Evolutionary conservation across 202 grass and related monocot genomes (phyloP).

Genomic region (Panicum virgatum): DNA sequence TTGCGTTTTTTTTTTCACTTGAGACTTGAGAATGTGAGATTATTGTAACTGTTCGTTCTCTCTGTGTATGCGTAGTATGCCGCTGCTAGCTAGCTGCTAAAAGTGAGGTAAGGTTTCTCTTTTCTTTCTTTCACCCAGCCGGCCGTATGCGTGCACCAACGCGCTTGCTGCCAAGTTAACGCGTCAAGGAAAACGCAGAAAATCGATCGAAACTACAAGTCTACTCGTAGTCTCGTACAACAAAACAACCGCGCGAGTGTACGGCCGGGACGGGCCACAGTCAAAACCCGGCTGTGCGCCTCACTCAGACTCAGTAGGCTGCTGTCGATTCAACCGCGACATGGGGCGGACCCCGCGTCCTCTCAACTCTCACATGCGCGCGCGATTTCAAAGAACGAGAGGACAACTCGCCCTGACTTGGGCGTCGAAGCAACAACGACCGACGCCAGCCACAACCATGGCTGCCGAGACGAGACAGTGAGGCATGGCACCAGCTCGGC

Average conservation of each 20-base stretch:
- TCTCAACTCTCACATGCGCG: background rate
- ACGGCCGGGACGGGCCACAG: background rate
- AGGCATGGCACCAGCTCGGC: conserved; percentile 18
- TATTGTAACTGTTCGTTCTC: too few relatives aligned
- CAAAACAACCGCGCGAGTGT: background rate
- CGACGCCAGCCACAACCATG: conserved; percentile 45
- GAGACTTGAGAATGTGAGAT: too few relatives aligned
- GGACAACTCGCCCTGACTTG: background rate
- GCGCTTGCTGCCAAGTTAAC: background rate
- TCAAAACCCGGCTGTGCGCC: background rate
- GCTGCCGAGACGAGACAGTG: background rate
- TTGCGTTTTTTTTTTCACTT: background rate
- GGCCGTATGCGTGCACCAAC: too few relatives aligned
- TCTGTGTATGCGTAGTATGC: background rate
- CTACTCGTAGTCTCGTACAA: too few relatives aligned
- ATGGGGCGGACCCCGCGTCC: background rate
- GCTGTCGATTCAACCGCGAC: conserved; percentile 19
- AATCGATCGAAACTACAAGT: background rate
- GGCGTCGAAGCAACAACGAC: background rate
- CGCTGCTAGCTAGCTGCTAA: too few relatives aligned
- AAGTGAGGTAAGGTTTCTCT: background rate
- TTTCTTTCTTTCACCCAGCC: background rate
- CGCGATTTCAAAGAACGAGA: conserved; percentile 17
- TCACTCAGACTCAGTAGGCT: too few relatives aligned
- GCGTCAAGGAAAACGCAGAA: background rate